A percentile compares a stretch with the other conserved stretches of the same genome.
Conservation (phyloP, 805 yeast species). For the Candida stauntonica region DNA sequence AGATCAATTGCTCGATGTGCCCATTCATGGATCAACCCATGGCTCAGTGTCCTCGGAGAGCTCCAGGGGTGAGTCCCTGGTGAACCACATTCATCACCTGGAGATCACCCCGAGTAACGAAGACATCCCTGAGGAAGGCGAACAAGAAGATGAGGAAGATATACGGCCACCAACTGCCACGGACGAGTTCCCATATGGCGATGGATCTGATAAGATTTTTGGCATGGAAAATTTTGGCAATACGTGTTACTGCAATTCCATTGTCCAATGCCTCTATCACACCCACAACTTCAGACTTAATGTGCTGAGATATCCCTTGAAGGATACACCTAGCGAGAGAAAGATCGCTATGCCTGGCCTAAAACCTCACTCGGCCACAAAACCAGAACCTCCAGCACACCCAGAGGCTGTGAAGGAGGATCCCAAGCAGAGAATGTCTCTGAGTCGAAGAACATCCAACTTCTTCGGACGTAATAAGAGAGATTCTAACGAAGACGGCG, state of each 20-base stretch:
- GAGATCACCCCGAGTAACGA: neutral
- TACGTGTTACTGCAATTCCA: slow-evolving; percentile 93
- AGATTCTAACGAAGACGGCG: slow-evolving; percentile 13
- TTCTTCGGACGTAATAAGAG: slow-evolving; percentile 27
- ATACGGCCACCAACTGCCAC: neutral
- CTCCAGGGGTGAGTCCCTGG: slow-evolving; percentile 1
- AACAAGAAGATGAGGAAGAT: neutral
- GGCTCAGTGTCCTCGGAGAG: slow-evolving; percentile 3
- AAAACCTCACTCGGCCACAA: slow-evolving; percentile 36
- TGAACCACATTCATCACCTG: no score
- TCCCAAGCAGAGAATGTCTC: slow-evolving; percentile 9
- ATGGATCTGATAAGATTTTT: slow-evolving; percentile 64
- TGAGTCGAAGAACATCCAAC: slow-evolving; percentile 27
- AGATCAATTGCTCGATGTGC: slow-evolving; percentile 1
- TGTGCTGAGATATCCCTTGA: slow-evolving; percentile 44
- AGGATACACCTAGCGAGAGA: slow-evolving; percentile 21
- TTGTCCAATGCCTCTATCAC: slow-evolving; percentile 82
- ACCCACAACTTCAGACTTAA: slow-evolving; percentile 62
- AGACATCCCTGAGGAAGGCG: neutral
- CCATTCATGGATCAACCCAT: neutral
- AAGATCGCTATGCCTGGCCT: slow-evolving; percentile 37
- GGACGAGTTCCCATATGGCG: slow-evolving; percentile 47
- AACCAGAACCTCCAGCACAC: slow-evolving; percentile 6
- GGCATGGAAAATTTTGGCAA: slow-evolving; percentile 87
- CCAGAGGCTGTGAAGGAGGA: slow-evolving; percentile 13